Base-by-base conservation (phyloP, 2,329 filamentous ascomycete genomes). In the Leptographium procerum region DNA sequence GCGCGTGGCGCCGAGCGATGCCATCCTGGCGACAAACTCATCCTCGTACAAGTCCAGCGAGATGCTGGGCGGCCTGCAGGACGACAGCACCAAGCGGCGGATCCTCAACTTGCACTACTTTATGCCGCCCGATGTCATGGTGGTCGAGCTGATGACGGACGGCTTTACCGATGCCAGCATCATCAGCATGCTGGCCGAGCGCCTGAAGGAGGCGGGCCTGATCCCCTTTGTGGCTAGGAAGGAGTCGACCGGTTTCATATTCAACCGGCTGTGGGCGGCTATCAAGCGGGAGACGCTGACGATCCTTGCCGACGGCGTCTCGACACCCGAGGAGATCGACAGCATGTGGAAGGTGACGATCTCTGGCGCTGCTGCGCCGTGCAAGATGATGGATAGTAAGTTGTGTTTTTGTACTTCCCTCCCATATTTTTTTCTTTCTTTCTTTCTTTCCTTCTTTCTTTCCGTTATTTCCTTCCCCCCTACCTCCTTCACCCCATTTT, bases 211-310 rank as follows among this genome's bases (percentile, higher is more conserved):
- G 24, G 45, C 22, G 22, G 45, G 45, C n/a, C n/a, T 48, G 22
- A 4, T 26, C 31, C 69, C 69, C 1, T 63, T 69, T 11, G 60
- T 66, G 0, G 65, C 64, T 1, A 63, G 63, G 3, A 65, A 66
- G 53, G 69, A 71, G 53, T 69, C 66, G 7, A 65, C 62, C 6
- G 69, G 70, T 3, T 67, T 71, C 50, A 66, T 71, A 43, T 69
- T 71, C 61, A 70, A 71, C 60, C 65, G 70, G 9, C 65, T 71
- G 57, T 71, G 69, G 69, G 69, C 67, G 1, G 69, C 69, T 7
- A 61, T 68, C 61, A 71, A 71, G 65, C 66, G 69, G 6, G 69
- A 71, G 63, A 66, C 64, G n/a, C 58, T 71, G 26, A 64, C 60
- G 24, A 63, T 70, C 8, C 50, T 71, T 33, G 60, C 65, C 13